phyloP scores from a whole-genome alignment of 331 rosid species.

The Prunus yedoensis region DNA sequence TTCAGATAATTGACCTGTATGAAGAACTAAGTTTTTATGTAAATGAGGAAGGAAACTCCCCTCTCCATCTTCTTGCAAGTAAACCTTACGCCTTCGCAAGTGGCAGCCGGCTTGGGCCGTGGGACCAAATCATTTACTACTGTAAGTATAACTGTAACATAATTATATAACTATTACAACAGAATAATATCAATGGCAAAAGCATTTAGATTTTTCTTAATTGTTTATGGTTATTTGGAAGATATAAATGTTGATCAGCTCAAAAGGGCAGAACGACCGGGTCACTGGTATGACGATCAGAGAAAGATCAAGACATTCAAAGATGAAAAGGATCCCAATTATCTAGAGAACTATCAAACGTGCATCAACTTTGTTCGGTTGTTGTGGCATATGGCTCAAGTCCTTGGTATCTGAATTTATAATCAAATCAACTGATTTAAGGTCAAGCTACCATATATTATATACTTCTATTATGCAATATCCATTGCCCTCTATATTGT shows the following conservation, averaged over 20 bases:
- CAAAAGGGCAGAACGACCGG: background rate
- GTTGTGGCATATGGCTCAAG: background rate
- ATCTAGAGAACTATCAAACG: slow-evolving; percentile 37
- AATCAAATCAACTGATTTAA: background rate
- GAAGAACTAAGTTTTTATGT: background rate
- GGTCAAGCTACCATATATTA: background rate
- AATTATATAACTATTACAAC: no score
- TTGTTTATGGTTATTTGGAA: background rate
- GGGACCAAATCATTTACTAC: slow-evolving; percentile 33
- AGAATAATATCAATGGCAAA: no score
- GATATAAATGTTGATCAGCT: slow-evolving; percentile 26
- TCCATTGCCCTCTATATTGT: background rate
- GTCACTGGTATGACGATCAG: background rate
- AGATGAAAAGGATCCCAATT: background rate
- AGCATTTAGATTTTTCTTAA: background rate
- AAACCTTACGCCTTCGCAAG: slow-evolving; percentile 55
- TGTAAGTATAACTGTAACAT: slow-evolving; percentile 27
- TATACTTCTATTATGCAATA: no score
- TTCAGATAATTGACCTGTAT: slow-evolving; percentile 41
- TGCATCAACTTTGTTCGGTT: slow-evolving; percentile 14
- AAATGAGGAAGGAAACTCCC: slow-evolving; percentile 24
- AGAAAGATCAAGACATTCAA: background rate
- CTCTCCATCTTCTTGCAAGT: slow-evolving; percentile 59
- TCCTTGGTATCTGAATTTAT: background rate
- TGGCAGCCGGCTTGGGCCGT: slow-evolving; percentile 34